Conservation (phyloP, 768 basidiomycete genomes). For the Mycena polygramma region DNA sequence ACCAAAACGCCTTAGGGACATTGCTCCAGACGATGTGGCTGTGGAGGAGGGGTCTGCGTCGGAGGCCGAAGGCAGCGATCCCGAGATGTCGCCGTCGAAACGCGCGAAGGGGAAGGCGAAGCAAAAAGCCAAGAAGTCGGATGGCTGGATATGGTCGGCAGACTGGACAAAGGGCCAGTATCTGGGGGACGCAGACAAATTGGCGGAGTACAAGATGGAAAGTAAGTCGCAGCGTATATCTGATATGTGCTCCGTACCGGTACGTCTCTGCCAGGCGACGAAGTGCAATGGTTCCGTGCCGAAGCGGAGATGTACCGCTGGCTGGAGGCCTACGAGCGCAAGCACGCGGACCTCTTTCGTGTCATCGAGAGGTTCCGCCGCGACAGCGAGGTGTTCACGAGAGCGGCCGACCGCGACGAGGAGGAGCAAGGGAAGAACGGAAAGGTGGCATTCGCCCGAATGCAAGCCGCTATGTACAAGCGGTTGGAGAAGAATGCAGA, state of each 20-base stretch:
- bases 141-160: conserved; percentile 27
- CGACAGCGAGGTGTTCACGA: conserved; percentile 13
- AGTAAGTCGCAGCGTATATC: conserved; percentile 7
- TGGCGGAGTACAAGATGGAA: conserved; percentile 22
- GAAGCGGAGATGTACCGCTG: conserved; percentile 10
- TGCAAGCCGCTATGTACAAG: conserved; percentile 22
- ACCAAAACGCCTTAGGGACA: conserved; percentile 19
- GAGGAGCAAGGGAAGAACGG: conserved; percentile 1
- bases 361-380: conserved; percentile 9
- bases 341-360: conserved; percentile 19
- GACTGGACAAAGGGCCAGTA: neutral
- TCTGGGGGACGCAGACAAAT: neutral
- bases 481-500: conserved; percentile 18
- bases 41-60: conserved; percentile 6
- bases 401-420: conserved; percentile 9
- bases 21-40: conserved; percentile 5
- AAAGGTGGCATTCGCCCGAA: neutral
- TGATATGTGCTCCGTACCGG: neutral
- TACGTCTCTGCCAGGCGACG: conserved; percentile 6
- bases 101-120: neutral
- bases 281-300: conserved; percentile 20
- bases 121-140: conserved; percentile 11
- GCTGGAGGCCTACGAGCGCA: conserved; percentile 8
- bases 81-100: neutral
- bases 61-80: conserved; percentile 9